phyloP scores from a whole-genome alignment of 108 stramenopile species.

The Fragilaria radians region DNA sequence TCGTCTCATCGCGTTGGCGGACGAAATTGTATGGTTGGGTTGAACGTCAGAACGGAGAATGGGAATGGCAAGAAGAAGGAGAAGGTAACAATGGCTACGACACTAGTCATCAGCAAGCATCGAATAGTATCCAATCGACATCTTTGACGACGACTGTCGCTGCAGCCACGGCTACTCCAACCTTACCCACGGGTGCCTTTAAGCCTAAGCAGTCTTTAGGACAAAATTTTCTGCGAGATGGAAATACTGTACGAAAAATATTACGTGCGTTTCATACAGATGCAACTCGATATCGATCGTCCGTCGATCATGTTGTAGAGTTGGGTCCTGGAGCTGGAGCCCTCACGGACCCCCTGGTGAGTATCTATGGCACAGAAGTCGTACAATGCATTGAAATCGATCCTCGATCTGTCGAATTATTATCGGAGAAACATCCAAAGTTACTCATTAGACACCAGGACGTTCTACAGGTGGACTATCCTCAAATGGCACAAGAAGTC shows the following conservation, averaged over 20 bases:
- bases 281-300: constrained; percentile 29
- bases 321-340: constrained; percentile 95
- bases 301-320: constrained; percentile 54
- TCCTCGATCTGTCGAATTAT: constrained; percentile 75
- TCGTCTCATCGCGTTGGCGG: too few species aligned
- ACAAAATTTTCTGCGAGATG: constrained; percentile 92
- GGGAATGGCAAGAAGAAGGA: constrained; percentile 75
- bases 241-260: constrained; percentile 93
- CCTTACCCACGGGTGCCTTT: constrained; percentile 64
- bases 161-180: constrained; percentile 55
- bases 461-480: constrained; percentile 88
- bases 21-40: constrained; percentile 54
- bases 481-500: constrained; percentile 57
- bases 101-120: neutral
- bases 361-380: constrained; percentile 53
- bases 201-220: constrained; percentile 93
- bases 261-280: constrained; percentile 79
- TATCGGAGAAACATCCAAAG: constrained; percentile 57
- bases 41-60: constrained; percentile 65
- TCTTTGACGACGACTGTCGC: constrained; percentile 16
- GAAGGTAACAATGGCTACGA: constrained; percentile 11
- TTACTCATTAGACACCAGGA: constrained; percentile 63
- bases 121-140: neutral
- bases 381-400: constrained; percentile 95
- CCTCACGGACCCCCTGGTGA: constrained; percentile 78